Evolutionary conservation across 2,329 filamentous ascomycete species (phyloP), one percentile per base, ranked within the genome.

Genomic region (Aspergillus luchuensis): DNA sequence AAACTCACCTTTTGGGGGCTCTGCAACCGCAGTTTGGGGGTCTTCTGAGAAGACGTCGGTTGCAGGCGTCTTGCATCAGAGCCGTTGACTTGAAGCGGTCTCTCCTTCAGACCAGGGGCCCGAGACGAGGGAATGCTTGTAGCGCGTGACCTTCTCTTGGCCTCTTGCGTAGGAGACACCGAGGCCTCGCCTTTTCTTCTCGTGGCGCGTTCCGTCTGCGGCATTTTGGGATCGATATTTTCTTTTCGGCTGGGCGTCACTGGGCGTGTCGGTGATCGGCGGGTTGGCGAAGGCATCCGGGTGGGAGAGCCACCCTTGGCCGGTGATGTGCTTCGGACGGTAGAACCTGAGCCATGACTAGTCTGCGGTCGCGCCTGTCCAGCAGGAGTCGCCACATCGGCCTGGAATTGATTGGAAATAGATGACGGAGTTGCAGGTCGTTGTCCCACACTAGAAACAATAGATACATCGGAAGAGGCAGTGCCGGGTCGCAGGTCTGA

Each of bases 401-500:
- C 61, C 28, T 65, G 69, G n/a, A 74, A 62, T 11, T 66, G 69
- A 41, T 56, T 70, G 30, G 67, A 50, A 51, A 68, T 60, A 33
- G 68, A 71, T 45, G 64, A 54, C 54, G 74, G 72, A 38, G 76
- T 73, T 59, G 74, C 66, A 30, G 78, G 75, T 67, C 78, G 70
- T 74, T 81, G 67, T 21, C 65, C 57, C 19, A 74, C 69, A 41
- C 67, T 69, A 10, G 75, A 76, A 15, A 74, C 58, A 39, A 68
- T 64, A 11, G 74, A 69, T 77, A 80, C 84, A 8, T 88, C 82
- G 58, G 86, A 82, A 43, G 83, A 74, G 30, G 75, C 84, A 77
- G 94, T 88, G 17, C 91, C 80, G 58, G 81, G 84, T 67, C 87
- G 90, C 51, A 98, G 82, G 74, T 98, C 94, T 4, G 93, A 97